These are phyloP conservation scores for Plenodomus biglobosus DNA, from an alignment of 2,329 filamentous ascomycete species.

Conservation along the genomic window DNA sequence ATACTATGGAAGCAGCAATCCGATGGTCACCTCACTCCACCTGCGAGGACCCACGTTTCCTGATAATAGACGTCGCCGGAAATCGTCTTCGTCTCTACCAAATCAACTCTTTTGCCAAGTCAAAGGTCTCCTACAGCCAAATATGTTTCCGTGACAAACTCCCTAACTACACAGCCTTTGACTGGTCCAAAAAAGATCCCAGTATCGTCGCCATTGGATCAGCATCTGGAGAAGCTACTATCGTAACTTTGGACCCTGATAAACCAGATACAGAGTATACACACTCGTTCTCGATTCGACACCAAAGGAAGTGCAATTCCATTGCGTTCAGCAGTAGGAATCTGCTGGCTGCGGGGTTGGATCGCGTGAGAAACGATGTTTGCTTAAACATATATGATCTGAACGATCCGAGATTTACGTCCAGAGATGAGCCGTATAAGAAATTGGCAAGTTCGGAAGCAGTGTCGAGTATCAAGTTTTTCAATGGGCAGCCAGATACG, in stretches of 20 bases:
- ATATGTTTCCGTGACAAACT: slow-evolving; percentile 58
- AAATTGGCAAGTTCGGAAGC: slow-evolving; percentile 65
- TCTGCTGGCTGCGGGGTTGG: slow-evolving; percentile 74
- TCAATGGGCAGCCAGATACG: slow-evolving; percentile 73
- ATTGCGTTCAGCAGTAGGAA: slow-evolving; percentile 75
- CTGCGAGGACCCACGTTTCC: slow-evolving; percentile 56
- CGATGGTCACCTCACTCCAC: slow-evolving; percentile 64
- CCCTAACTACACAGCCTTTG: slow-evolving; percentile 64
- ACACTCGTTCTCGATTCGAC: slow-evolving; percentile 70
- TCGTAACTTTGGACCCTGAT: slow-evolving; percentile 71
- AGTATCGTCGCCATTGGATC: slow-evolving; percentile 75
- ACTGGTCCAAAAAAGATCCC: slow-evolving; percentile 64
- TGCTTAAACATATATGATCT: slow-evolving; percentile 84
- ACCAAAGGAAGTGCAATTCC: slow-evolving; percentile 76
- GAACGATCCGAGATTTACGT: slow-evolving; percentile 56
- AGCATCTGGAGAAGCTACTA: slow-evolving; percentile 71
- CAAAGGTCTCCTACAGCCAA: slow-evolving; percentile 54
- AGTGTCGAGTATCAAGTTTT: slow-evolving; percentile 82
- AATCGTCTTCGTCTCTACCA: slow-evolving; percentile 62
- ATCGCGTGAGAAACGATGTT: slow-evolving; percentile 78
- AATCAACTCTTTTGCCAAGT: slow-evolving; percentile 44
- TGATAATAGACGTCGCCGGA: slow-evolving; percentile 62
- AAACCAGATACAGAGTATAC: slow-evolving; percentile 46
- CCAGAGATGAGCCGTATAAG: slow-evolving; percentile 56
- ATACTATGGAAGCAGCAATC: slow-evolving; percentile 62